Evolutionary conservation across 2,329 filamentous ascomycete species (phyloP), one percentile per base, ranked within the genome.

Genomic region (Arthrobotrys iridis): DNA sequence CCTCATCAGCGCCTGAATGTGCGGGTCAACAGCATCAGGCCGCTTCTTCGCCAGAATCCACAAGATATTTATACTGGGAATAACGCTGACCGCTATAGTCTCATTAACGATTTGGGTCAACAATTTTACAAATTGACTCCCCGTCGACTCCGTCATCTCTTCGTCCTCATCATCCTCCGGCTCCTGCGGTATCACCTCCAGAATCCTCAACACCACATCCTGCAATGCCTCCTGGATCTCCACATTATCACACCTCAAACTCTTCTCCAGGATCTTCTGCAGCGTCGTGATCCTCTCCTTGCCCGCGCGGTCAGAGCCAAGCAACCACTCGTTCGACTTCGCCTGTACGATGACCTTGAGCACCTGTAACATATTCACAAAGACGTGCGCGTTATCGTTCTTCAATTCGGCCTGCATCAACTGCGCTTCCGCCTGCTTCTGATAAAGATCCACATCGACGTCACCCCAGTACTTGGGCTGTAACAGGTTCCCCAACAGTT

Each of bases 351-450:
- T 89, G 72, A 97, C 91, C 52, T 94, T 91, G 74, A 99, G 86
- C 41, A 98, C 91, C 81, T 98, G 93, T 11, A 99, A 86, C 1
- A 93, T 93, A 81, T 99, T 99, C 83, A 99, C 89, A 82, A 97
- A 94, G 11, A 85, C 85, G n/a, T 85, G 84, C 33, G 91, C 84
- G 35, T 88, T 86, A 30, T 83, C 82, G 7, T 85, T 83, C 1
- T 91, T 90, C 82, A 93, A 93, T 7, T 98, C 95, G 58, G 91
- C 90, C 1, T 90, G 89, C 65, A 97, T 91, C 43, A 92, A 88
- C 20, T 66, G 75, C 35, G 74, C 77, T 77, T 97, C 93, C 0
- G 93, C 95, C 66, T 94, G 90, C 79, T 95, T 96, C 2, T 91
- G 90, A 79, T 97, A 95, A 77, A 98, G 85, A 79, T 98, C 94